phyloP scores from a whole-genome alignment of 345 rosid species.

The Aethionema arabicum region DNA sequence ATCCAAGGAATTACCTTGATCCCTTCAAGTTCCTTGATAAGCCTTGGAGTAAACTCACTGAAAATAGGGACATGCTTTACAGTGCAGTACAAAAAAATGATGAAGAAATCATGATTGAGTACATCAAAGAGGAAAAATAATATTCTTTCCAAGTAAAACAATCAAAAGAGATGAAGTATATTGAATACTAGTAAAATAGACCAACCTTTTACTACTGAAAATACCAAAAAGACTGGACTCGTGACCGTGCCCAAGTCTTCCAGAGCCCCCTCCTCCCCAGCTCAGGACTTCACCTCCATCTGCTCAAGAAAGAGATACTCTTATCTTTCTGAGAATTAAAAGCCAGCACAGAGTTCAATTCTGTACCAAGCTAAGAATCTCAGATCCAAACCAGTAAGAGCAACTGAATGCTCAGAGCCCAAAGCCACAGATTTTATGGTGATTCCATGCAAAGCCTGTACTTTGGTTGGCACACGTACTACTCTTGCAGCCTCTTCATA shows the following conservation, averaged over 20 bases:
- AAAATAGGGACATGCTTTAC: conserved; percentile 35
- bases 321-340: conserved; percentile 4
- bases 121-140: conserved; percentile 3
- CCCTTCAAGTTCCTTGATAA: conserved; percentile 82
- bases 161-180: conserved; percentile 3
- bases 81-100: conserved; percentile 24
- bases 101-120: conserved; percentile 24
- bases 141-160: neutral
- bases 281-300: conserved; percentile 81
- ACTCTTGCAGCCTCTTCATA: conserved; percentile 60
- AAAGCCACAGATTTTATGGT: conserved; percentile 61
- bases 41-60: conserved; percentile 96
- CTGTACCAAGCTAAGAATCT: conserved; percentile 15
- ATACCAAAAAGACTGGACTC: conserved; percentile 68
- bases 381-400: conserved; percentile 69
- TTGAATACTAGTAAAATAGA: conserved; percentile 12
- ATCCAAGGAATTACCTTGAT: conserved; percentile 52
- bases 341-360: conserved; percentile 10
- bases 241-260: conserved; percentile 91
- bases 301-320: conserved; percentile 34
- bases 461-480: conserved; percentile 64
- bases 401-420: conserved; percentile 90
- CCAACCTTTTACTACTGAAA: conserved; percentile 66
- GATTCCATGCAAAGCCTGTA: conserved; percentile 71
- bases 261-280: conserved; percentile 88